Evolutionary conservation across 441 rosid species (phyloP).

Genomic region (Geranium incanum): DNA sequence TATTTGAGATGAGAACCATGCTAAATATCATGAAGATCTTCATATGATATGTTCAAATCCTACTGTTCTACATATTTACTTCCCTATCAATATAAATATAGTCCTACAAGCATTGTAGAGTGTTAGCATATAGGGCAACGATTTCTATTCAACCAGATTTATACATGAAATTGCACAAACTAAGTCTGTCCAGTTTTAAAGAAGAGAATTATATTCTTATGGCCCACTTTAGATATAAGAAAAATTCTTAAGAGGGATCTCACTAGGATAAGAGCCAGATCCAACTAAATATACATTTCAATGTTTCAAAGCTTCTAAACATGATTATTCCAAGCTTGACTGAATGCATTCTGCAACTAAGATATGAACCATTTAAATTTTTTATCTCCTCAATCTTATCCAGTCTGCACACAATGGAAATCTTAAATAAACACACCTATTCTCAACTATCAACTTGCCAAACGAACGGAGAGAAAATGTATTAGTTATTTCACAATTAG

Average conservation of each 20-base stretch:
- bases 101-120: no score
- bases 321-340: neutral
- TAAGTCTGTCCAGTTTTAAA: neutral
- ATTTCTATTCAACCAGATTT: no score
- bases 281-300: neutral
- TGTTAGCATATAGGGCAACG: no score
- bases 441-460: neutral
- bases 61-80: no score
- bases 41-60: neutral
- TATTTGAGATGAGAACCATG: neutral
- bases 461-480: neutral
- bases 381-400: neutral
- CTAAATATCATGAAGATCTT: neutral
- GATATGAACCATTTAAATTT: neutral
- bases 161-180: neutral
- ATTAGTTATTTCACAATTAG: constrained; percentile 1
- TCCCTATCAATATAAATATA: no score
- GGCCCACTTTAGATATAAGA: neutral
- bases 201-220: neutral
- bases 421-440: neutral
- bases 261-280: neutral
- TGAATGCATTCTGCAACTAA: neutral
- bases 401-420: constrained; percentile 3
- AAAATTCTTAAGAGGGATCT: neutral
- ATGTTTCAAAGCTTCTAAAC: constrained; percentile 2